Base-by-base conservation (phyloP, 2,329 filamentous ascomycete species). In the Penicillium sp. region DNA sequence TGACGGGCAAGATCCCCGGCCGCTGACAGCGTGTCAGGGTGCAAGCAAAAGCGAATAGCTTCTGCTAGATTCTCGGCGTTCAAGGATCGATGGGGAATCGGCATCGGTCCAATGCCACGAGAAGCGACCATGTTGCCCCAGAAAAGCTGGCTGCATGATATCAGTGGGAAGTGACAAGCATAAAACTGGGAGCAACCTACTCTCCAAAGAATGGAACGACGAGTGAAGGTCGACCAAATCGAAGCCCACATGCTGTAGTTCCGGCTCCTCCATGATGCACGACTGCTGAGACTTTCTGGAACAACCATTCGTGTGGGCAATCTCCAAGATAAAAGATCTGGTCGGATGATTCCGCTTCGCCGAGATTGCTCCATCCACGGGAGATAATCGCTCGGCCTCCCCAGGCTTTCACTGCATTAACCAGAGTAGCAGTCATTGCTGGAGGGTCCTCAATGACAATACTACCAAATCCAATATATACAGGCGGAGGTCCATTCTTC, bases 231-330 rank as follows among this genome's bases (percentile, higher is more conserved):
- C 73, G 67, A 1, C 77, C 81, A 43, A 79, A 73, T 4, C 74
- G 67, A 7, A 84, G 73, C 0, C 82, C 81, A 29, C 75, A 77
- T 6, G 82, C 81, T 4, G 82, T 83, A 0, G 81, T 83, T 1
- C 82, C 82, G 16, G 82, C 82, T 24, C 82, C 82, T 36, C 82
- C 82, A 52, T 85, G 81, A 57, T 85, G 82, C 1, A 84, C 75
- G 0, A 84, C 82, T 34, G 75, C 76, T 0, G 79, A 74, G 3
- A 84, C 81, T n/a, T 76, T 72, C 57, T 81, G 75, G 61, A 84
- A 84, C 0, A 84, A 71, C 82, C 82, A 84, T 57, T 83, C 79
- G 51, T 83, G 81, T 1, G 81, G 82, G 36, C 76, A 79, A 50
- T 84, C 80, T 2, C 75, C 81, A 8, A 84, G 64, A 60, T 77